Evolutionary conservation across 1,284 basidiomycete genomes (phyloP).

Genomic region (Ganoderma boninense): DNA sequence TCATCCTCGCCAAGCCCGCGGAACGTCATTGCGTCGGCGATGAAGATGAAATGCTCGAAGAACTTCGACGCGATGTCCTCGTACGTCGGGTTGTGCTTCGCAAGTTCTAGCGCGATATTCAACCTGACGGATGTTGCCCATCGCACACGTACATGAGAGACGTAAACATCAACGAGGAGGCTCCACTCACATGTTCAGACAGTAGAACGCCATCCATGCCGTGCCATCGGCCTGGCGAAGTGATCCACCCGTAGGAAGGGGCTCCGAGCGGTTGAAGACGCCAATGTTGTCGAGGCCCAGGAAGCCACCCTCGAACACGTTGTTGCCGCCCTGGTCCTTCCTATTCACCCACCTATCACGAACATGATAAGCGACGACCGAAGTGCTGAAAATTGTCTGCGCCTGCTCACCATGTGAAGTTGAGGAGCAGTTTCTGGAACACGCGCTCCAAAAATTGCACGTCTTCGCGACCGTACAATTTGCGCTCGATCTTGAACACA

Average conservation of each 20-base stretch:
- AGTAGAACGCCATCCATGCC: constrained; percentile 99
- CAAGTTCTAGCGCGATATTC: constrained; percentile 96
- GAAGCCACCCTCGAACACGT: constrained; percentile 99
- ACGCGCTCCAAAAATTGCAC: constrained; percentile 94
- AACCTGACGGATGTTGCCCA: constrained; percentile 60
- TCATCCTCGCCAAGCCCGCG: constrained; percentile 60
- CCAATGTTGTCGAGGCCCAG: constrained; percentile 98
- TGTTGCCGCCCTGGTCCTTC: constrained; percentile 94
- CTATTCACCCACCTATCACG: constrained; percentile 92
- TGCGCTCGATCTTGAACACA: constrained; percentile 98
- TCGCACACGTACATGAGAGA: not conserved
- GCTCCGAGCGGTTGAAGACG: constrained; percentile 97
- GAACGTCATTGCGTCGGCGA: constrained; percentile 98
- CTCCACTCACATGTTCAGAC: constrained; percentile 82
- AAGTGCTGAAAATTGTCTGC: not conserved
- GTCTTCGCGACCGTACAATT: constrained; percentile 92
- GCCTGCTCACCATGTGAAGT: constrained; percentile 89
- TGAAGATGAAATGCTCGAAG: constrained; percentile 97
- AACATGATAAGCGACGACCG: not conserved
- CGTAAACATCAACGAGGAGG: not conserved
- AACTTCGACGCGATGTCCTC: constrained; percentile 99
- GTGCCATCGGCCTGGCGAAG: constrained; percentile 98
- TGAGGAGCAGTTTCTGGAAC: constrained; percentile 96
- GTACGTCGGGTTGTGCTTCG: constrained; percentile 97
- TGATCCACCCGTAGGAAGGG: constrained; percentile 90